Evolutionary conservation across 2,329 filamentous ascomycete genomes (phyloP).

Genomic region (Pseudocercospora macadamiae): DNA sequence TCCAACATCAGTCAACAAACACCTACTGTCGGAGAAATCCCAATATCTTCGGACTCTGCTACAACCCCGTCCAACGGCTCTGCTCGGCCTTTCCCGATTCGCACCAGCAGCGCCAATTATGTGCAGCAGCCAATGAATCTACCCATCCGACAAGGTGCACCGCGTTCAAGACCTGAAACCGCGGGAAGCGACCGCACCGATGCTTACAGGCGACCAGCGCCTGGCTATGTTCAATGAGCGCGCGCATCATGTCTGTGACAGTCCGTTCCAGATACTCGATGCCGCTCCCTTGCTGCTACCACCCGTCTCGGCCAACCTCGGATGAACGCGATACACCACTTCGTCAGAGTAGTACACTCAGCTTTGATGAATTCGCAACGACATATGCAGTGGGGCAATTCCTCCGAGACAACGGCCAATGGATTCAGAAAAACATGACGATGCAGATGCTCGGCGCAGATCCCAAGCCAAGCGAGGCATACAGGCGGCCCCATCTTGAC

Average conservation of each 20-base stretch:
- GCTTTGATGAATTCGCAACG: background rate
- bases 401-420: conserved; percentile 13
- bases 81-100: conserved; percentile 44
- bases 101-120: conserved; percentile 46
- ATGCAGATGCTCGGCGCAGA: conserved; percentile 5
- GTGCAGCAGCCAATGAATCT: conserved; percentile 44
- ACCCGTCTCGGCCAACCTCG: background rate
- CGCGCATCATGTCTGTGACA: background rate
- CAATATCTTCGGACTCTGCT: conserved; percentile 28
- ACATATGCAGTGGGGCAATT: conserved; percentile 1
- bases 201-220: conserved; percentile 30
- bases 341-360: background rate
- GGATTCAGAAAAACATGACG: background rate
- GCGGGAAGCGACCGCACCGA: conserved; percentile 33
- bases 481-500: conserved; percentile 5
- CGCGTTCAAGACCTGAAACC: conserved; percentile 31
- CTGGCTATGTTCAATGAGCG: conserved; percentile 31
- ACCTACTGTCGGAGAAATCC: conserved; percentile 37
- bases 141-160: conserved; percentile 48
- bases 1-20: conserved; percentile 26
- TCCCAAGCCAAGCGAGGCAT: background rate
- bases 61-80: conserved; percentile 26
- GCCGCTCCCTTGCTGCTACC: conserved; percentile 4
- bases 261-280: background rate
- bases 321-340: background rate